Evolutionary conservation across 257 asterid genomes (phyloP).

Genomic region (Handroanthus guayacan): DNA sequence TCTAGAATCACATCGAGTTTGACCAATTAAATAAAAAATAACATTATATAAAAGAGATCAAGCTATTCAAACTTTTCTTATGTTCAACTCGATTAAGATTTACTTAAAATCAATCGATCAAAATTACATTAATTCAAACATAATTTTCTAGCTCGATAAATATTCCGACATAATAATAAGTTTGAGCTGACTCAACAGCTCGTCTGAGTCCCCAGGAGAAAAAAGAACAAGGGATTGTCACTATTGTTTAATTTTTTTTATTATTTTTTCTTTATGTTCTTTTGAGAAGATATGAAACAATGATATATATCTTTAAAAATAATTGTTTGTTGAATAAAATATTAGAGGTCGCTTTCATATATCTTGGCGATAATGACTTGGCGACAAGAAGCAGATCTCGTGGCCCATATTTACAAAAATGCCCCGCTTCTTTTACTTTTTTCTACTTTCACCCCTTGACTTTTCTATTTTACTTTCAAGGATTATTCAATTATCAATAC

Average conservation of each 20-base stretch:
- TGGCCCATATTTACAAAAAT: slow-evolving; percentile 44
- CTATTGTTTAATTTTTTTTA: background rate
- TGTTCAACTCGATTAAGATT: no score
- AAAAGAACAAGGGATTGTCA: background rate
- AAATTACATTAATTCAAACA: no score
- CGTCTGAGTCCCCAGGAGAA: background rate
- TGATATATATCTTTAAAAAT: slow-evolving; percentile 15
- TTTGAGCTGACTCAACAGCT: no score
- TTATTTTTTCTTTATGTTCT: background rate
- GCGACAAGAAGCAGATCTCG: slow-evolving; percentile 71
- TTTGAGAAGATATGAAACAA: background rate
- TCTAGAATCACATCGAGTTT: no score
- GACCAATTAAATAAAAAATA: no score
- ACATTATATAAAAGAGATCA: no score
- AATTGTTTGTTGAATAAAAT: slow-evolving; percentile 38
- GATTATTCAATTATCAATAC: background rate
- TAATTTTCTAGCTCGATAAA: no score
- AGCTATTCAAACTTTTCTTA: no score
- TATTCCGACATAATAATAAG: no score
- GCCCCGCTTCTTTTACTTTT: slow-evolving; percentile 31
- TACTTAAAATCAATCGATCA: no score
- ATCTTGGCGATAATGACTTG: slow-evolving; percentile 77
- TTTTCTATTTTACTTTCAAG: background rate
- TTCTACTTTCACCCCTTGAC: background rate
- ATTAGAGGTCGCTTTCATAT: slow-evolving; percentile 57